A percentile compares a stretch with the other conserved stretches of the same genome.
Conservation (phyloP, 148 eudicot genomes). For the Rhododendron simsii region DNA sequence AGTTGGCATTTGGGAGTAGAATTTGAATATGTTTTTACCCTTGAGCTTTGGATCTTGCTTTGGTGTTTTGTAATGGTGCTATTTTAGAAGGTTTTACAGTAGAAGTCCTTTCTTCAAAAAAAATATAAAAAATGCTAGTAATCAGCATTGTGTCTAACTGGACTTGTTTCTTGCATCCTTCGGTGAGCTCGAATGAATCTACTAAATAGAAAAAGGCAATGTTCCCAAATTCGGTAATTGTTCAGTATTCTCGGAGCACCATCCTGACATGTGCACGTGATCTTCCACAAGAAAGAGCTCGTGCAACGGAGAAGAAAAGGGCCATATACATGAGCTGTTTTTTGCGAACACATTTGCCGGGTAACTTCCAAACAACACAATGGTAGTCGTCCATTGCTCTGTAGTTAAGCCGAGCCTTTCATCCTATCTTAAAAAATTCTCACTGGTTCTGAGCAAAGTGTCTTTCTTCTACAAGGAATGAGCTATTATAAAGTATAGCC, state of each 20-base stretch:
- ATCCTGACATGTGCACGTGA: not conserved
- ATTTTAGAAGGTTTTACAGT: not conserved
- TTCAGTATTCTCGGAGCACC: not conserved
- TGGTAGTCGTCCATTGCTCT: not conserved
- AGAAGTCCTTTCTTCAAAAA: not conserved
- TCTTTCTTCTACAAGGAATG: not conserved
- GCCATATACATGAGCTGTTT: not conserved
- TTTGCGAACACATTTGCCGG: not conserved
- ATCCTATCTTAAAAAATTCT: no score
- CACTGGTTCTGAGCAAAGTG: not conserved
- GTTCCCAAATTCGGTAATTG: not conserved
- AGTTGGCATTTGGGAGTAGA: slow-evolving; percentile 66
- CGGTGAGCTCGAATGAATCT: not conserved
- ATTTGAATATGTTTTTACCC: not conserved
- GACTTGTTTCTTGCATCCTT: not conserved
- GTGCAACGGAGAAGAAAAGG: not conserved
- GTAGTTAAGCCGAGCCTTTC: not conserved
- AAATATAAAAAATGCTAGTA: not conserved
- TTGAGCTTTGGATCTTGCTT: not conserved
- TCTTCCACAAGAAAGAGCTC: not conserved
- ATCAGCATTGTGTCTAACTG: not conserved
- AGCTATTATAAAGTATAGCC: not conserved
- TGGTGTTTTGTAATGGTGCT: not conserved
- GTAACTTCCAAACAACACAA: not conserved
- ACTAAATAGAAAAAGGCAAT: not conserved